Base-by-base conservation (phyloP, 345 rosid species). In the Kernera saxatilis region DNA sequence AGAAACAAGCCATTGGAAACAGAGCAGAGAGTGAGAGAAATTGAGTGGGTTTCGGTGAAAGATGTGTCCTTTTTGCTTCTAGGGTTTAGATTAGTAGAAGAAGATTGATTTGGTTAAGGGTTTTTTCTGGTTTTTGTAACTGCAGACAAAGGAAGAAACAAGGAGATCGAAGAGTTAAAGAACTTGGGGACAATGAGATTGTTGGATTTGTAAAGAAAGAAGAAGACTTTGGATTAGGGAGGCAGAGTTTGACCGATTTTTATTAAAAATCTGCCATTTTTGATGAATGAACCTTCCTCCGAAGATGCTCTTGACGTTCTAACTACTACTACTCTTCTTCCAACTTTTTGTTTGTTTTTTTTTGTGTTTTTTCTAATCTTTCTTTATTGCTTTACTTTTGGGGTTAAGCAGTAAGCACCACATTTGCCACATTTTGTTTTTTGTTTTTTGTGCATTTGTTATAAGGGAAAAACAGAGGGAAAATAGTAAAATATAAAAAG, bases 1-100 rank as follows among this genome's bases (percentile, higher is more conserved):
- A 49, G 33, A 84, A 66, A 73, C 77, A 83, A 59, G 64, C 81
- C 89, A 87, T 87, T 46, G 26, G n/a, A 49, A 27, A 77, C 48
- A 60, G 37, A 74, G 27, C 14, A 74, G 76, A 15, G 39, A 33
- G 8, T 75, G 46, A 19, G 46, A 19, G 11, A 70, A 39, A 26
- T 15, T 12, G 32, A 61, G 48, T 4, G 11, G 45, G 6, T 40
- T n/a, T 43, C 9, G 10, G 21, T 43, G 48, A 6, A 43, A 43
- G n/a, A 6, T 15, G 8, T 33, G 36, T 33, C 9, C 36, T 33
- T 11, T 30, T 18, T 45, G 54, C 4, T 44, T 41, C 4, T 6
- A 4, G 6, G 6, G 10, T 26, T 15, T 27, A 43, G 67, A 61
- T 25, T 40, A 59, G 49, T 64, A 56, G 45, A 40, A 29, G 60